phyloP scores from a whole-genome alignment of 768 basidiomycete genomes.

The Hygrophoropsis aurantiaca region DNA sequence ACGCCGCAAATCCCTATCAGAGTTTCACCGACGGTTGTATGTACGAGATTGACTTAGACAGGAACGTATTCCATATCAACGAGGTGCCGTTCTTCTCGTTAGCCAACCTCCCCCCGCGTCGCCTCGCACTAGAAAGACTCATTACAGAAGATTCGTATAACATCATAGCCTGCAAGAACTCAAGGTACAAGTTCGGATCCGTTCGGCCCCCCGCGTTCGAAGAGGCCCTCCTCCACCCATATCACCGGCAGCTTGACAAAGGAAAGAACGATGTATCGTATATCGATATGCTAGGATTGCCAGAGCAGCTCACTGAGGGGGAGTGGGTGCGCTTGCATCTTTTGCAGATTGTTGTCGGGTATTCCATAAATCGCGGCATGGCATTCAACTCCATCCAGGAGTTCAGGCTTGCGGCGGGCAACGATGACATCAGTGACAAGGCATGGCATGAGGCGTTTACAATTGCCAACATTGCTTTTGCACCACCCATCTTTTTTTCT shows the following conservation, averaged over 20 bases:
- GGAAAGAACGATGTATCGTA: too few species aligned
- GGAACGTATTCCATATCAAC: constrained; percentile 23
- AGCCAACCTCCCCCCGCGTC: constrained; percentile 6
- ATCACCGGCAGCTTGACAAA: too few species aligned
- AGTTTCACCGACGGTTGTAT: constrained; percentile 28
- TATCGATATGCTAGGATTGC: too few species aligned
- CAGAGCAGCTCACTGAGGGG: background rate
- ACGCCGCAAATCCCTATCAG: constrained; percentile 15
- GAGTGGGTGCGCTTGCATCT: background rate
- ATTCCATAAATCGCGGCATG: background rate
- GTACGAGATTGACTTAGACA: constrained; percentile 30
- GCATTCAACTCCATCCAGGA: too few species aligned
- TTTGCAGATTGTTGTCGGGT: background rate
- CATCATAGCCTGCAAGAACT: too few species aligned
- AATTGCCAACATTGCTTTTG: background rate
- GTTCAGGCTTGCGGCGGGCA: too few species aligned
- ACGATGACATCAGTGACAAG: too few species aligned
- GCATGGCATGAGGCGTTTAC: background rate
- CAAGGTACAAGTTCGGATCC: too few species aligned
- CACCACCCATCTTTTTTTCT: background rate
- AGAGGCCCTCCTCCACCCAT: too few species aligned
- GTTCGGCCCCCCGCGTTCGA: too few species aligned
- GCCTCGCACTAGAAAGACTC: too few species aligned
- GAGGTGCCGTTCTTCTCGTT: constrained; percentile 6
- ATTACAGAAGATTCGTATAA: too few species aligned